These are phyloP conservation scores for Platanus orientalis DNA, from an alignment of 164 flowering plant genomes.

Conservation along the genomic window DNA sequence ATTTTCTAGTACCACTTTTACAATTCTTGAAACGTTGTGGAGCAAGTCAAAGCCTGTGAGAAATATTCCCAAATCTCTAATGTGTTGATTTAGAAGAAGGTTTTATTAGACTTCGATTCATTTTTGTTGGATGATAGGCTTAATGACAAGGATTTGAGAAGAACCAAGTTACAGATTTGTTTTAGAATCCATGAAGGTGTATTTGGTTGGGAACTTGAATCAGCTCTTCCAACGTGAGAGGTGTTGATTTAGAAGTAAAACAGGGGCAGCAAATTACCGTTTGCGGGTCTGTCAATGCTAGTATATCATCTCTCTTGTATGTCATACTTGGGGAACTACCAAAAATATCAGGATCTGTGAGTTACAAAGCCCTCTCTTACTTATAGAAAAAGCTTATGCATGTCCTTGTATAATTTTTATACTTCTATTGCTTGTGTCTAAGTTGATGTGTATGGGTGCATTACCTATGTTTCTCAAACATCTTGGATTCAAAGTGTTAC, in stretches of 20 bases:
- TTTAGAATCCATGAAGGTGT: conserved; percentile 35
- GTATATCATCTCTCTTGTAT: conserved; percentile 71
- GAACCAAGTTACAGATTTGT: background rate
- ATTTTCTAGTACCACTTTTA: conserved; percentile 69
- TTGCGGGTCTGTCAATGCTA: conserved; percentile 86
- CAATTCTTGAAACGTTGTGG: conserved; percentile 60
- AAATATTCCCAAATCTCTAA: conserved; percentile 65
- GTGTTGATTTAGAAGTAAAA: conserved; percentile 40
- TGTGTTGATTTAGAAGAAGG: conserved; percentile 60
- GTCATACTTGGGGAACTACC: conserved; percentile 88
- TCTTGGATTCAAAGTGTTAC: conserved; percentile 94
- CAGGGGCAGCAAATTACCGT: conserved; percentile 64
- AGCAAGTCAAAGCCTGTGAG: conserved; percentile 64
- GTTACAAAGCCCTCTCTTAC: conserved; percentile 20
- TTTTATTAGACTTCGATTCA: conserved; percentile 52
- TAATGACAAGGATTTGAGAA: conserved; percentile 21
- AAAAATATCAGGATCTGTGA: conserved; percentile 65
- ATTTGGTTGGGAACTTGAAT: conserved; percentile 62
- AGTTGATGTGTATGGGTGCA: too few species aligned
- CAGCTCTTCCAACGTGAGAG: conserved; percentile 31
- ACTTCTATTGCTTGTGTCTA: conserved; percentile 14
- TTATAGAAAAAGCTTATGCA: background rate
- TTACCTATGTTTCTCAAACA: too few species aligned
- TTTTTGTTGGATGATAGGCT: conserved; percentile 68
- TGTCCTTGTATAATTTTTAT: background rate